Conservation (phyloP, 2,329 filamentous ascomycete species). For the Tolypocladium tundrense region DNA sequence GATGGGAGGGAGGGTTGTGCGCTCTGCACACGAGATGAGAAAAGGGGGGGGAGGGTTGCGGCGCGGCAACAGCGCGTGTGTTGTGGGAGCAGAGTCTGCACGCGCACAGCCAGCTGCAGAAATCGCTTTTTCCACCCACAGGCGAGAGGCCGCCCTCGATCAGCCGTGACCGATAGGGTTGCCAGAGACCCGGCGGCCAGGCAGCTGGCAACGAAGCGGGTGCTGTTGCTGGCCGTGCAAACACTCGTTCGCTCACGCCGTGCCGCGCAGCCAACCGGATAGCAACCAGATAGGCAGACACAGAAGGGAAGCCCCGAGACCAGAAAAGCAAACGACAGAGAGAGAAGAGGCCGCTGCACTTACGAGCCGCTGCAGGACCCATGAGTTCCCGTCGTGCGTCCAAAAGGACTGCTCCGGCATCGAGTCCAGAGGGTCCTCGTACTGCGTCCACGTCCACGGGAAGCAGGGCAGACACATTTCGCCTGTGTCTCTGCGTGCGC, state of each 20-base stretch:
- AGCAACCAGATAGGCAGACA: background rate
- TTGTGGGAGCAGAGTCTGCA: background rate
- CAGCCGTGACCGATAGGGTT: background rate
- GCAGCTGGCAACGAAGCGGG: background rate
- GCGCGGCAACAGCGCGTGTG: background rate
- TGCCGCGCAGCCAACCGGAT: background rate
- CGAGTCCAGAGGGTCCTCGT: conserved; percentile 27
- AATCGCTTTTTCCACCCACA: background rate
- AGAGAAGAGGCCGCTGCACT: conserved; percentile 11
- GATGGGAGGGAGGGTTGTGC: background rate
- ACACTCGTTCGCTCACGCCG: background rate
- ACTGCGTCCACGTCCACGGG: conserved; percentile 38
- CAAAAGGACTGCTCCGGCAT: conserved; percentile 31
- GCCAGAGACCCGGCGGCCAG: background rate
- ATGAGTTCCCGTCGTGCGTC: conserved; percentile 24
- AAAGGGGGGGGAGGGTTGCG: background rate
- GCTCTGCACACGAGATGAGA: background rate
- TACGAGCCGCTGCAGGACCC: conserved; percentile 29
- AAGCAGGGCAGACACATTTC: conserved; percentile 43
- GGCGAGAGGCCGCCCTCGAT: no score
- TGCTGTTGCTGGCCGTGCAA: background rate
- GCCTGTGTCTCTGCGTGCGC: background rate
- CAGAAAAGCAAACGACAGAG: background rate
- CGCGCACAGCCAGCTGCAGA: background rate
- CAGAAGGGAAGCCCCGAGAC: background rate